A percentile compares a stretch with the other conserved stretches of the same genome.
Evolutionary conservation across 73 alveolate species (phyloP).

Genomic region (Symbiodinium pilosum): DNA sequence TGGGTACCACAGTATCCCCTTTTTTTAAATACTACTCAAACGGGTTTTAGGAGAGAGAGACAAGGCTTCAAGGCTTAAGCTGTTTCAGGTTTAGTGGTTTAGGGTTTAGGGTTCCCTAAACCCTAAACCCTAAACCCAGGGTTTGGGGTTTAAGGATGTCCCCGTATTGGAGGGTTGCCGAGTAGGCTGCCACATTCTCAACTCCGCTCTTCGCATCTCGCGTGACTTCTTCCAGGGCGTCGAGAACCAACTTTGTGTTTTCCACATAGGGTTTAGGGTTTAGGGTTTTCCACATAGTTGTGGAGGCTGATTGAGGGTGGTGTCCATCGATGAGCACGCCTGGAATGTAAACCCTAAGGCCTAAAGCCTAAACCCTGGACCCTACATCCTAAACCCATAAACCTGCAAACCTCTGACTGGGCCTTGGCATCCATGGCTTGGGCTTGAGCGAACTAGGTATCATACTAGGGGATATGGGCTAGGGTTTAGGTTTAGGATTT

Average conservation of each 20-base stretch:
- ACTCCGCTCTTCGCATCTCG: too few species aligned
- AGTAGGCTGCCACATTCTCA: too few species aligned
- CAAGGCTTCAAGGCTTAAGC: not conserved
- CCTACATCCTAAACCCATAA: not conserved
- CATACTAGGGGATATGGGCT: too few species aligned
- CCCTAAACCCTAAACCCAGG: too few species aligned
- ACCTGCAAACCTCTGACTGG: not conserved
- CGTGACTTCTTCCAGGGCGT: too few species aligned
- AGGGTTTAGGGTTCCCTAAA: not conserved
- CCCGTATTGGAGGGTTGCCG: too few species aligned
- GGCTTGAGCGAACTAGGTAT: too few species aligned
- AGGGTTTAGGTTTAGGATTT: too few species aligned
- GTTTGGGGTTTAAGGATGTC: too few species aligned
- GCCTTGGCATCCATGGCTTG: too few species aligned
- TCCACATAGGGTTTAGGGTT: too few species aligned
- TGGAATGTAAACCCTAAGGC: not conserved
- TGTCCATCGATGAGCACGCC: not conserved
- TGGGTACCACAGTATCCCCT: not conserved
- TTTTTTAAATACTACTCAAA: not conserved
- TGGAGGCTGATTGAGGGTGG: not conserved
- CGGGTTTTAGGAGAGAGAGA: not conserved
- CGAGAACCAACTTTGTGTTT: too few species aligned
- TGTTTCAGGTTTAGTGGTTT: not conserved
- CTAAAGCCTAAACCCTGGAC: not conserved
- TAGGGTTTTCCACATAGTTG: not conserved